Base-by-base conservation (phyloP, 2,329 filamentous ascomycete species). In the Diplodia corticola region DNA sequence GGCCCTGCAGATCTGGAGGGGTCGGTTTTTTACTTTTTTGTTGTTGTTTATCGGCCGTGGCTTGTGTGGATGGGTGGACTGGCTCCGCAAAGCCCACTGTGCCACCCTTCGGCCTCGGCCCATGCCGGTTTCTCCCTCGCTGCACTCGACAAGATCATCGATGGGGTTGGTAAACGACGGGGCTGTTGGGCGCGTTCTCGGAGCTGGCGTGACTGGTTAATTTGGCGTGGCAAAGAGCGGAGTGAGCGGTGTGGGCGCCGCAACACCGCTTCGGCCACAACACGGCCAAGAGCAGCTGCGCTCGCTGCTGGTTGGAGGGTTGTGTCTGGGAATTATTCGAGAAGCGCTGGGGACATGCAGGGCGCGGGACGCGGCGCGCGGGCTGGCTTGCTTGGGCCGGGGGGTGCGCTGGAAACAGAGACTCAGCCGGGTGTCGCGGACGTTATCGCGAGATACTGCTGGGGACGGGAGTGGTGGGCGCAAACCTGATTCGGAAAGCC, bases 401-500 rank as follows among this genome's bases (percentile, higher is more conserved):
- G 28, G 24, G 15, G 6, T 13, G 26, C 22, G 20, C 20, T n/a
- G 26, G 17, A 53, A 53, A 26, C 24, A 53, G 24, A 13, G 50
- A 15, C 24, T 4, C 44, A n/a, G n/a, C 15, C 26, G 17, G 44
- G 7, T 17, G 13, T 20, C 13, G 26, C 17, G 20, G 33, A 26
- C 22, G 57, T 61, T 61, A 61, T 61, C 57, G 35, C 10, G 35
- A 49, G 35, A 46, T 10, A 37, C 9, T 13, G 7, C 33, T 9
- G 33, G 9, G 33, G 33, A 35, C 6, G 37, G 15, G 37, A 60
- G 26, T 26, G 3, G 55, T 48, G 37, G 28, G 44, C 24, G 55
- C 15, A 49, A 61, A 49, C 40, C 40, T 49, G 57, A 40, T 50
- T 61, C 57, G 57, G 57, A 44, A 61, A 61, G 57, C 26, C 57